Percentiles rank a stretch among this genome's conserved stretches.
These are phyloP conservation scores for Yarrowia deformans DNA, from an alignment of 805 yeast genomes.

Conservation along the genomic window DNA sequence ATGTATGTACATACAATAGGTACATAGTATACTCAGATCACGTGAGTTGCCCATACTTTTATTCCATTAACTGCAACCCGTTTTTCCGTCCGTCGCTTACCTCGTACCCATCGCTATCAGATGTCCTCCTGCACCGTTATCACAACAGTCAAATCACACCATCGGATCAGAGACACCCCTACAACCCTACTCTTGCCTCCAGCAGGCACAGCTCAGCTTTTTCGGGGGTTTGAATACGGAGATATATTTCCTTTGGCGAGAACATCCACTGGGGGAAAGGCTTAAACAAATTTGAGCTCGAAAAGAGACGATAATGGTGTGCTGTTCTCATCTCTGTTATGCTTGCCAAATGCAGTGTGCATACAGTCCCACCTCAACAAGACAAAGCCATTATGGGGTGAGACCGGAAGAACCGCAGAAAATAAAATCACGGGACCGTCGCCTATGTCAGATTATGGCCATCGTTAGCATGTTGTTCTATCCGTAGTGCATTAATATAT, in stretches of 20 bases:
- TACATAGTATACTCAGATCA: too few species aligned
- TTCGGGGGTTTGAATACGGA: background rate
- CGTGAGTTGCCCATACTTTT: background rate
- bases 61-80: background rate
- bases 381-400: constrained; percentile 13
- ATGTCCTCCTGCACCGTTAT: background rate
- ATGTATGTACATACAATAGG: too few species aligned
- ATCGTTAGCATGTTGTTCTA: too few species aligned
- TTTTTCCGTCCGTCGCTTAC: background rate
- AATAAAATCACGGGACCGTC: background rate
- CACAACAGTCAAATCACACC: constrained; percentile 15
- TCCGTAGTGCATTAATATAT: too few species aligned
- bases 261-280: background rate
- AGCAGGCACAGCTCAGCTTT: background rate
- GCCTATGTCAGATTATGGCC: too few species aligned
- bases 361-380: background rate
- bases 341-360: constrained; percentile 14
- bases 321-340: constrained; percentile 3
- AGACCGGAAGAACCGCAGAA: background rate
- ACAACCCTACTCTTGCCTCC: constrained; percentile 1
- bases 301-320: background rate
- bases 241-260: background rate
- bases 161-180: background rate
- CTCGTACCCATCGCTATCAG: background rate
- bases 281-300: background rate